Base-by-base conservation (phyloP, 257 asterid species). In the Penstemon eatonii region DNA sequence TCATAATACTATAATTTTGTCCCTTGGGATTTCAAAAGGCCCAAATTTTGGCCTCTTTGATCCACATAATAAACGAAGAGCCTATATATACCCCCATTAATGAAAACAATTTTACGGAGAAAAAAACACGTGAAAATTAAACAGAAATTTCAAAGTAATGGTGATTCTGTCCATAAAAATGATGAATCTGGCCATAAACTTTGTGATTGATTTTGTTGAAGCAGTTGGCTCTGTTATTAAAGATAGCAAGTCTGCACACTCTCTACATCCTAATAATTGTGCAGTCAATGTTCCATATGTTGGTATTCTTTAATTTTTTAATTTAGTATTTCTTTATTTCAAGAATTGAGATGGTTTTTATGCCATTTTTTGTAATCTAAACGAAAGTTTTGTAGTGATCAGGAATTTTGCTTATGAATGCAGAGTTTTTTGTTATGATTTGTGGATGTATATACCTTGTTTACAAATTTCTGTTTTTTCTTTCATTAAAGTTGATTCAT, bases 191-290 rank as follows among this genome's bases (percentile, higher is more conserved):
- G 78, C 75, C 0, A 3, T 77, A 3, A 62, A 73, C 61, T 73
- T 77, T 45, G 70, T 64, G 65, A 12, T 63, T 18, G 75, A 18
- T 8, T 68, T 77, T 51, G 50, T 77, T 10, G 73, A 77, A 73
- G 82, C 82, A 6, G 19, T 77, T 15, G 72, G 75, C 9, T 8
- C 78, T 44, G 75, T 77, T 52, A 60, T 73, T 40, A 56, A 60
- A 11, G 64, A 70, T 9, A 37, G n/a, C 36, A 36, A 4, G 44
- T 46, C 72, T 68, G 7, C 71, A 11, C 10, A 33, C 8, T 10
- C 58, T 47, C n/a, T 18, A 5, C 41, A 59, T 45, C 61, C 66
- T 8, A 33, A 33, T 72, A 25, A 1, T 1, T 40, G 57, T 46
- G 7, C 67, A 4, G 15, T 65, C 57, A 60, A 74, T 33, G 58